phyloP scores from a whole-genome alignment of 2,329 filamentous ascomycete species.

The Calycina herbarum region DNA sequence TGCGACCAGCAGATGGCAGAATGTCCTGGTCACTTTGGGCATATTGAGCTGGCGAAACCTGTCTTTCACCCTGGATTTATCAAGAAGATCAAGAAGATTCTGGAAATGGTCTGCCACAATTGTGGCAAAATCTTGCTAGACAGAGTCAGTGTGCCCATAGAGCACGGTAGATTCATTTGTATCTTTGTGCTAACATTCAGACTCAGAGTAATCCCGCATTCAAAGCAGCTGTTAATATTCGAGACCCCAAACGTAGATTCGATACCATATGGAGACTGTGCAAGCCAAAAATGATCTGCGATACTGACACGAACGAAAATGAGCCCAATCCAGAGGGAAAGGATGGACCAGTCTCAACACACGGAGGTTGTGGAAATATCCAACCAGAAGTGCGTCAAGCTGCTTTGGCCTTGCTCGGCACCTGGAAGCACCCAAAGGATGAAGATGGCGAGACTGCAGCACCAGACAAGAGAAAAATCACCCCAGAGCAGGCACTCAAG shows the following conservation, averaged over 20 bases:
- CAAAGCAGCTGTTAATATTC: slow-evolving; percentile 74
- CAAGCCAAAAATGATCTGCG: slow-evolving; percentile 83
- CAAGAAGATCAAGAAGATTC: slow-evolving; percentile 98
- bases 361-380: slow-evolving; percentile 91
- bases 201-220: slow-evolving; percentile 82
- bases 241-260: slow-evolving; percentile 94
- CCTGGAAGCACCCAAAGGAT: slow-evolving; percentile 69
- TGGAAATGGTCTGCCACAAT: slow-evolving; percentile 98
- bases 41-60: slow-evolving; percentile 95
- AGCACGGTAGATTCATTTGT: slow-evolving; percentile 52
- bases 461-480: slow-evolving; percentile 79
- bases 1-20: slow-evolving; percentile 95
- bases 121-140: slow-evolving; percentile 97
- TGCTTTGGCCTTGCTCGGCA: slow-evolving; percentile 78
- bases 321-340: slow-evolving; percentile 62
- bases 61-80: slow-evolving; percentile 96
- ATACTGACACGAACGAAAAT: slow-evolving; percentile 72
- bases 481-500: slow-evolving; percentile 78
- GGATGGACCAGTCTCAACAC: slow-evolving; percentile 54
- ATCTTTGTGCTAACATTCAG: slow-evolving; percentile 60
- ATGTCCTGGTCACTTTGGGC: slow-evolving; percentile 96
- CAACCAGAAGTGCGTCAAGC: slow-evolving; percentile 87
- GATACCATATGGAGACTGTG: slow-evolving; percentile 89
- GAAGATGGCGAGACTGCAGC: slow-evolving; percentile 70
- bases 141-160: slow-evolving; percentile 81